Conservation (phyloP, 2,329 filamentous ascomycete genomes). For the Metarhizium brunneum region DNA sequence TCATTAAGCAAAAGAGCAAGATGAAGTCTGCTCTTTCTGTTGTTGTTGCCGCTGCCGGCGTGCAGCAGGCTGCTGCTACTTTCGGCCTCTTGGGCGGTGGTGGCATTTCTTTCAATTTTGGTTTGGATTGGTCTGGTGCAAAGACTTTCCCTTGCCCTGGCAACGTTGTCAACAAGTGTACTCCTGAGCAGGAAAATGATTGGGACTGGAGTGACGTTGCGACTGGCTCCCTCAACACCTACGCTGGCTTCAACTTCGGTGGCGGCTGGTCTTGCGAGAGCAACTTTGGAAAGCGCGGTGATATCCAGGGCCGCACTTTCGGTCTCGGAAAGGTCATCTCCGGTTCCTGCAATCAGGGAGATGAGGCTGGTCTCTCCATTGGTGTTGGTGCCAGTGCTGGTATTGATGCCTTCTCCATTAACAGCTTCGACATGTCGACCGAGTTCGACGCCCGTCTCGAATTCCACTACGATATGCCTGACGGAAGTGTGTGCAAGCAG, state of each 20-base stretch:
- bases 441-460: constrained; percentile 72
- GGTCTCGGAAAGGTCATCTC: constrained; percentile 47
- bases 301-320: constrained; percentile 40
- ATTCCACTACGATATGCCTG: constrained; percentile 81
- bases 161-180: constrained; percentile 72
- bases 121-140: constrained; percentile 17
- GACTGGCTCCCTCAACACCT: constrained; percentile 52
- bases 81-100: constrained; percentile 21
- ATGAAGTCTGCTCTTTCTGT: constrained; percentile 45
- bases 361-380: constrained; percentile 47
- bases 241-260: constrained; percentile 64
- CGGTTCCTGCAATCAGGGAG: constrained; percentile 39
- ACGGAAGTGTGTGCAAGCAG: constrained; percentile 76
- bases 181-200: constrained; percentile 55
- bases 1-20: constrained; percentile 14
- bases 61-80: constrained; percentile 40
- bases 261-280: constrained; percentile 61
- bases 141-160: constrained; percentile 54
- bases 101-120: constrained; percentile 1
- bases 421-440: constrained; percentile 60
- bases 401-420: constrained; percentile 57
- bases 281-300: constrained; percentile 48
- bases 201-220: constrained; percentile 62
- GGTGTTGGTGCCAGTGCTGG: constrained; percentile 33
- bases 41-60: constrained; percentile 40